Conservation (phyloP, 2,329 filamentous ascomycete genomes). For the Xylariaceae sp. region DNA sequence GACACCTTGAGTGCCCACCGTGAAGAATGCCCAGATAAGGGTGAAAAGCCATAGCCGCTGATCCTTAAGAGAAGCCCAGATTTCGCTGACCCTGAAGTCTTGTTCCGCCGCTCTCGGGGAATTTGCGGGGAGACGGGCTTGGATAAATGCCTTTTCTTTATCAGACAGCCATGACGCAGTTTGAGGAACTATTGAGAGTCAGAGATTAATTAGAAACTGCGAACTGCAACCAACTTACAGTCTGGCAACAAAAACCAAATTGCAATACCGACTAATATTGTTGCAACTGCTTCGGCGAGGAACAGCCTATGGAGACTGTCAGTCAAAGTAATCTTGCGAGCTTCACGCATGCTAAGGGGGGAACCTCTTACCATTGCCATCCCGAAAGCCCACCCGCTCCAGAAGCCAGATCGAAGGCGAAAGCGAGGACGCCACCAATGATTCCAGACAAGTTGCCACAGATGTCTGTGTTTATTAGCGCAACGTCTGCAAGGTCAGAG, state of each 20-base stretch:
- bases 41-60: constrained; percentile 42
- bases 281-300: constrained; percentile 43
- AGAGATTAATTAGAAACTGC: background rate
- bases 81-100: constrained; percentile 37
- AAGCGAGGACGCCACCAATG: constrained; percentile 23
- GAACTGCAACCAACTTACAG: constrained; percentile 34
- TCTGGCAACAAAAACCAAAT: constrained; percentile 53
- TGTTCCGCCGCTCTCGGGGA: constrained; percentile 37
- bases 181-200: constrained; percentile 22
- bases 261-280: constrained; percentile 41
- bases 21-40: constrained; percentile 43
- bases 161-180: constrained; percentile 31
- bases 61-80: constrained; percentile 37
- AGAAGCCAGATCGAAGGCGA: constrained; percentile 24
- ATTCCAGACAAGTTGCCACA: constrained; percentile 30
- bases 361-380: constrained; percentile 27
- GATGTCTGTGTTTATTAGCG: constrained; percentile 19
- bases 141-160: constrained; percentile 41
- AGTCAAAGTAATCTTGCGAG: background rate
- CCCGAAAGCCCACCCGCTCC: constrained; percentile 26
- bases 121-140: constrained; percentile 39
- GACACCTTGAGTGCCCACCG: constrained; percentile 41
- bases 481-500: background rate
- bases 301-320: constrained; percentile 32
- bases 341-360: background rate